Percentiles rank a stretch among this genome's conserved stretches.
Evolutionary conservation across 1,284 basidiomycete species (phyloP).

Genomic region (Kwoniella shivajii): DNA sequence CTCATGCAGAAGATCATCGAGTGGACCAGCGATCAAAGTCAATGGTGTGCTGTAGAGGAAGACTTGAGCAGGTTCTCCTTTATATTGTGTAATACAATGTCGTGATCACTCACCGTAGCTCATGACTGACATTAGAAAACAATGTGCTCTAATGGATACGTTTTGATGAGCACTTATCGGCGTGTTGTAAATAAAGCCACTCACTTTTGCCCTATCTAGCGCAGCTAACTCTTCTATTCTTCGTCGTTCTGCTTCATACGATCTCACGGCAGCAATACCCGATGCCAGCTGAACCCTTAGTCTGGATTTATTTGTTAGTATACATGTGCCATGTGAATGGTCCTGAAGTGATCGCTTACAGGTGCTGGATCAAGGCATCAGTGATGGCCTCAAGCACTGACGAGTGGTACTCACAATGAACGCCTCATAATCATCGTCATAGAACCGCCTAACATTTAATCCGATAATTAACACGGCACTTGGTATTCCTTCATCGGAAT

Average conservation of each 20-base stretch:
- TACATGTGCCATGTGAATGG: conserved; percentile 1
- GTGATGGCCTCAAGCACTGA: not conserved
- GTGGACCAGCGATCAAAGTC: conserved; percentile 50
- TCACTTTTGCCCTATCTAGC: conserved; percentile 52
- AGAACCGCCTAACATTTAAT: conserved; percentile 47
- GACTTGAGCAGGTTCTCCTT: not conserved
- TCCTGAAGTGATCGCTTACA: conserved; percentile 18
- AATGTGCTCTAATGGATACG: conserved; percentile 29
- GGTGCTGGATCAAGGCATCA: conserved; percentile 22
- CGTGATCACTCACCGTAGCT: conserved; percentile 37
- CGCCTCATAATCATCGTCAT: conserved; percentile 50
- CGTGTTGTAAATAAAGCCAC: conserved; percentile 4
- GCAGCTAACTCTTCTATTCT: conserved; percentile 53
- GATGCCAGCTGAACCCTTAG: conserved; percentile 44
- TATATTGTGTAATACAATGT: too few species aligned
- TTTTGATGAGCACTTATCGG: not conserved
- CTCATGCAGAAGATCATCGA: conserved; percentile 45
- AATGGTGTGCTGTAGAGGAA: conserved; percentile 45
- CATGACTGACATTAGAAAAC: conserved; percentile 53
- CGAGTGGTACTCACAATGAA: conserved; percentile 38
- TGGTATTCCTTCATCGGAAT: conserved; percentile 44
- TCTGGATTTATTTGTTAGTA: conserved; percentile 1
- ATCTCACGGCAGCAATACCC: conserved; percentile 45
- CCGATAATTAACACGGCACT: conserved; percentile 52
- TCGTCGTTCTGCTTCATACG: conserved; percentile 49